A percentile compares a stretch with the other conserved stretches of the same genome.
Conservation (phyloP, 495 filamentous ascomycete species). For the Bombardia bombarda region DNA sequence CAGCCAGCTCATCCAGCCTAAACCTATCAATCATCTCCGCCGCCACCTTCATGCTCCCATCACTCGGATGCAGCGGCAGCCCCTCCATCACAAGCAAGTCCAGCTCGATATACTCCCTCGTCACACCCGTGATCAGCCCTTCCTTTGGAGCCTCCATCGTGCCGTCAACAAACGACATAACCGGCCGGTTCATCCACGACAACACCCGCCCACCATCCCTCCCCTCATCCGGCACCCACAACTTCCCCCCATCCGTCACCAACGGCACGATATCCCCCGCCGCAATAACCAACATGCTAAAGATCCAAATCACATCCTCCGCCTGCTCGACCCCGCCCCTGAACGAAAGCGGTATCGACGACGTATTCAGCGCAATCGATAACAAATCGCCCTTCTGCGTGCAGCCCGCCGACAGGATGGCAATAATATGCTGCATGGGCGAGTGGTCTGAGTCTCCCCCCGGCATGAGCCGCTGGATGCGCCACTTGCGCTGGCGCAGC, state of each 20-base stretch:
- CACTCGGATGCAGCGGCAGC: background rate
- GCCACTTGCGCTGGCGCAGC: conserved; percentile 6
- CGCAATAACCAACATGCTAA: conserved; percentile 11
- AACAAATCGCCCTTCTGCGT: conserved; percentile 14
- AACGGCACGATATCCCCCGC: conserved; percentile 11
- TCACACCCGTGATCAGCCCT: conserved; percentile 5
- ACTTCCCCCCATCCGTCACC: background rate
- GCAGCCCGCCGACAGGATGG: conserved; percentile 11
- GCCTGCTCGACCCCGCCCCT: conserved; percentile 1
- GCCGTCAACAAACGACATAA: background rate
- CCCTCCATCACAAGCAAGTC: conserved; percentile 10
- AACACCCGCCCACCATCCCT: background rate
- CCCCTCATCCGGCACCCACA: background rate
- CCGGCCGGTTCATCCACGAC: conserved; percentile 10
- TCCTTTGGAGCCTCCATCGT: background rate
- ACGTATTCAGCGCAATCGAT: conserved; percentile 19
- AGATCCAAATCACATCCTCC: conserved; percentile 15
- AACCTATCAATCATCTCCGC: background rate
- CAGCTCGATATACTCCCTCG: conserved; percentile 13
- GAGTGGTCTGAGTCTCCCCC: background rate
- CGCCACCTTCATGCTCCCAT: conserved; percentile 1
- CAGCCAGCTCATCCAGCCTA: background rate
- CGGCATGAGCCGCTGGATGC: conserved; percentile 10
- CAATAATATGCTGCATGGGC: conserved; percentile 14
- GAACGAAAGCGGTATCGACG: conserved; percentile 12